Evolutionary conservation across 164 flowering plant genomes (phyloP).

Genomic region (Chloranthus sessilifolius): DNA sequence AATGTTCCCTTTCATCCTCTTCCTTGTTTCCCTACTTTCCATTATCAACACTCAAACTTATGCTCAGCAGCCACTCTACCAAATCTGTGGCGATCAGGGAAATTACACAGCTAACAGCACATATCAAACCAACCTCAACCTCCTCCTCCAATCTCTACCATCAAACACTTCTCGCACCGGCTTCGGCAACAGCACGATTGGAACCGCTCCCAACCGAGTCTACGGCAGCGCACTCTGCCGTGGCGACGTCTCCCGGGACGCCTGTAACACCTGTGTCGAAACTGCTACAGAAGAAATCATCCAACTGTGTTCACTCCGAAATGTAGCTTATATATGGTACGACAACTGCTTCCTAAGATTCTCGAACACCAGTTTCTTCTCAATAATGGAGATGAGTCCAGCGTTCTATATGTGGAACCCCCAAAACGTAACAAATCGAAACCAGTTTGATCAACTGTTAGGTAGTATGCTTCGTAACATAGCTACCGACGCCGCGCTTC

Average conservation of each 20-base stretch:
- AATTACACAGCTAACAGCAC: constrained; percentile 12
- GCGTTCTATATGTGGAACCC: background rate
- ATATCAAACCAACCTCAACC: constrained; percentile 20
- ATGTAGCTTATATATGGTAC: constrained; percentile 19
- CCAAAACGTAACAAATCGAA: constrained; percentile 5
- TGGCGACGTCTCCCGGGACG: constrained; percentile 17
- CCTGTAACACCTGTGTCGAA: constrained; percentile 18
- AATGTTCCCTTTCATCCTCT: too few relatives aligned
- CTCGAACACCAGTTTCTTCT: constrained; percentile 10
- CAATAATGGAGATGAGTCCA: constrained; percentile 2
- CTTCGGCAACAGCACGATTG: constrained; percentile 20
- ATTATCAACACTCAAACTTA: too few relatives aligned
- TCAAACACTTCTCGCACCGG: constrained; percentile 15
- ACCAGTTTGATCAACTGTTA: background rate
- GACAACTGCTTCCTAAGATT: constrained; percentile 21
- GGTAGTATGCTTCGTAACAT: constrained; percentile 3
- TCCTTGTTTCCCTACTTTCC: too few relatives aligned
- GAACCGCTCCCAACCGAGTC: constrained; percentile 14
- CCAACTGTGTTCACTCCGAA: constrained; percentile 6
- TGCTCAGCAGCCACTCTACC: too few relatives aligned
- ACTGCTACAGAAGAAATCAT: constrained; percentile 8
- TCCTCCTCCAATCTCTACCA: constrained; percentile 18
- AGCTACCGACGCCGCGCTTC: background rate
- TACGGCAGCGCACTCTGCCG: constrained; percentile 30
- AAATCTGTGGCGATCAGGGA: too few relatives aligned